These are phyloP conservation scores for Eruca vesicaria DNA, from an alignment of 441 rosid genomes.

Conservation along the genomic window DNA sequence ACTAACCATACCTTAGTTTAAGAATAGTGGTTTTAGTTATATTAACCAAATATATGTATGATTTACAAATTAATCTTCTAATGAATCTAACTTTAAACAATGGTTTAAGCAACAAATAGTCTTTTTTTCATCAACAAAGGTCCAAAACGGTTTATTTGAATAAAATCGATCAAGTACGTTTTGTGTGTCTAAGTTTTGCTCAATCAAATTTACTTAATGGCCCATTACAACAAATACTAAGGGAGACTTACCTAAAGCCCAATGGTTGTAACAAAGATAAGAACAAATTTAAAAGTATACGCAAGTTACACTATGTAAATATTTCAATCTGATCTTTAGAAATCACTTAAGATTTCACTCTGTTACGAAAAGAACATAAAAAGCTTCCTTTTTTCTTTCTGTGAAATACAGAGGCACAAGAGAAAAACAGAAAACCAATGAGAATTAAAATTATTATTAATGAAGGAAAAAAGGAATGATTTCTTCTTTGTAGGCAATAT, in stretches of 20 bases:
- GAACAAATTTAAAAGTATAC: neutral
- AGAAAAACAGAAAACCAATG: too few species aligned
- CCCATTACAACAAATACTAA: neutral
- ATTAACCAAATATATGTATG: too few species aligned
- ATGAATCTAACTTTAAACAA: neutral
- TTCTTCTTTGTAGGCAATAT: too few species aligned
- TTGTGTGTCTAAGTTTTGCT: neutral
- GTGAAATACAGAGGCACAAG: too few species aligned
- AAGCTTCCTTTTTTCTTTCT: neutral
- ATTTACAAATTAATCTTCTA: neutral
- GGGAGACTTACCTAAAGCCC: neutral
- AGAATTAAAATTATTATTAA: too few species aligned
- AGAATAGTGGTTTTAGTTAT: too few species aligned
- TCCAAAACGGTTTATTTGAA: neutral
- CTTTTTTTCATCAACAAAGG: neutral
- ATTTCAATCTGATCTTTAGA: neutral
- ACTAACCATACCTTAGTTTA: neutral
- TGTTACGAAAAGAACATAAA: neutral
- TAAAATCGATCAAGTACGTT: neutral
- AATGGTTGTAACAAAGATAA: neutral
- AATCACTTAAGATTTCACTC: neutral
- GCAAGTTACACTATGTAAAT: neutral
- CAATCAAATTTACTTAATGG: neutral
- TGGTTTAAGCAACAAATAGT: neutral
- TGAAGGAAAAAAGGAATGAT: too few species aligned